Evolutionary conservation across 805 yeast species (phyloP).

Genomic region (Myxozyma kluyveri): DNA sequence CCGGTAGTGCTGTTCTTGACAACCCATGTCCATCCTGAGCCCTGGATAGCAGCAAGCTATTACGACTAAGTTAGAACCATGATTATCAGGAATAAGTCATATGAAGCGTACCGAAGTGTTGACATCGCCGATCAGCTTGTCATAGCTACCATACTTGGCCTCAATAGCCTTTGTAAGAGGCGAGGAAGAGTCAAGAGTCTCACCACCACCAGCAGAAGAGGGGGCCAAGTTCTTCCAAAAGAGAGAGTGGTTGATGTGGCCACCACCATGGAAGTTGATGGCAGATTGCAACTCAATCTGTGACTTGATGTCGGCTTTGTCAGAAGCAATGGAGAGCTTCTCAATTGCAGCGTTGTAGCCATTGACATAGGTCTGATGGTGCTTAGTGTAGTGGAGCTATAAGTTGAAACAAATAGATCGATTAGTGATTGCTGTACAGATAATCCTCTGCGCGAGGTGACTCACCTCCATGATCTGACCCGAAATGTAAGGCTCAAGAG

Average conservation of each 20-base stretch:
- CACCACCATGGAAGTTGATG: constrained; percentile 92
- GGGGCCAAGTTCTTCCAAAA: constrained; percentile 91
- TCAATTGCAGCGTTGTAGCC: constrained; percentile 78
- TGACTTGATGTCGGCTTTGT: constrained; percentile 57
- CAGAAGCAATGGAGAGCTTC: constrained; percentile 64
- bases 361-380: constrained; percentile 87
- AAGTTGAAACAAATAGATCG: neutral
- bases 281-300: constrained; percentile 61
- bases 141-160: constrained; percentile 69
- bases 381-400: constrained; percentile 71
- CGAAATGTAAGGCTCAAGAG: constrained; percentile 80
- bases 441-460: neutral
- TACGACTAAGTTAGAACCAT: neutral
- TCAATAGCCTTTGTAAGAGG: constrained; percentile 58
- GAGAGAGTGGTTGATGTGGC: constrained; percentile 77
- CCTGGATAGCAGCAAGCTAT: constrained; percentile 80
- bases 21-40: constrained; percentile 94
- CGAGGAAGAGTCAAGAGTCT: constrained; percentile 53
- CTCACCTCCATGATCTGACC: constrained; percentile 69
- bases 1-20: constrained; percentile 76
- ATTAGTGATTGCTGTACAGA: neutral
- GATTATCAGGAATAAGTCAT: constrained; percentile 32
- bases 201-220: constrained; percentile 65
- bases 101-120: constrained; percentile 41
- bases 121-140: constrained; percentile 59